A percentile compares a stretch with the other conserved stretches of the same genome.
These are phyloP conservation scores for Aspergillus avenaceus DNA, from an alignment of 495 filamentous ascomycete genomes.

Conservation along the genomic window DNA sequence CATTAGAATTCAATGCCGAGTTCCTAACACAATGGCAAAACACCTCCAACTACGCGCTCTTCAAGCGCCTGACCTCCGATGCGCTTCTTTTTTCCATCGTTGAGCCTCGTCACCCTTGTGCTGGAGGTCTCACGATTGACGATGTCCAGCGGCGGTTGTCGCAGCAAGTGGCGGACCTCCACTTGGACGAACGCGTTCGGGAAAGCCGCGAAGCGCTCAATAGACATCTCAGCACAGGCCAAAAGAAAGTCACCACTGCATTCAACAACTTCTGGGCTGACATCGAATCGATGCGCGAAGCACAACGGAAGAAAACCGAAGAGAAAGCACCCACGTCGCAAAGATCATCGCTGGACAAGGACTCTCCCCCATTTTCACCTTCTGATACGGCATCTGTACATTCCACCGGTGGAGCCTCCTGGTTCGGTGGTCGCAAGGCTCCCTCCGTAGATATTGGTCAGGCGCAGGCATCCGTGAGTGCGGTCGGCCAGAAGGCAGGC, in stretches of 20 bases:
- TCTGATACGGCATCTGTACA: constrained; percentile 12
- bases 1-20: constrained; percentile 71
- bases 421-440: constrained; percentile 30
- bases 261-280: constrained; percentile 87
- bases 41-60: constrained; percentile 87
- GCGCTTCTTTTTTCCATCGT: constrained; percentile 90
- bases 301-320: constrained; percentile 66
- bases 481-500: constrained; percentile 69
- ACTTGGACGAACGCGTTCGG: constrained; percentile 80
- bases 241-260: constrained; percentile 76
- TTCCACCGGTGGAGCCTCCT: constrained; percentile 9
- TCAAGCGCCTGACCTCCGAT: constrained; percentile 70
- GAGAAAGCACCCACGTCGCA: constrained; percentile 43
- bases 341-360: constrained; percentile 30
- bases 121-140: constrained; percentile 90
- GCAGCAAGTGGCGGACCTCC: constrained; percentile 83
- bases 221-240: constrained; percentile 73
- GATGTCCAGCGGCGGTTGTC: constrained; percentile 88
- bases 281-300: constrained; percentile 80
- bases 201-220: constrained; percentile 73
- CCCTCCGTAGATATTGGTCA: constrained; percentile 55
- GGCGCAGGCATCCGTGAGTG: constrained; percentile 63
- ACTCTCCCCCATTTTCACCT: constrained; percentile 19
- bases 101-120: constrained; percentile 87
- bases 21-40: constrained; percentile 71